Evolutionary conservation across 2,329 filamentous ascomycete genomes (phyloP), one percentile per base, ranked within the genome.

Genomic region (Alternaria arborescens): DNA sequence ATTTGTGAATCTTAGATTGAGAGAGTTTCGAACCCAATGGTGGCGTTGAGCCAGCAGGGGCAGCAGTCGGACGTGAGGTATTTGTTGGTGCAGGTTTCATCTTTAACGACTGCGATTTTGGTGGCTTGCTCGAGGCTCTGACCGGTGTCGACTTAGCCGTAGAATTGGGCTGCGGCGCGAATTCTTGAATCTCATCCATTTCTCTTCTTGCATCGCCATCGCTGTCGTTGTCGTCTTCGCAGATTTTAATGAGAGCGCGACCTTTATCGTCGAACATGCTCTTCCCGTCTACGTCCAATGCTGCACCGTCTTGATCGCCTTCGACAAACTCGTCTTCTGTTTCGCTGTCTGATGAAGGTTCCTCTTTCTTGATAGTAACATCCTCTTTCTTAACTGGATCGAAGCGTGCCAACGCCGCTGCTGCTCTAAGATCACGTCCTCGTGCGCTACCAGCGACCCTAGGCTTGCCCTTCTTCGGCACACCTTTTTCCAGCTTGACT

Each of bases 321-420:
- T 80, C 57, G 64, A 81, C 62, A 58, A 74, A 61, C 1, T 79
- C 78, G 32, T 75, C 70, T 12, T 78, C 76, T 0, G 76, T 77
- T 24, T 77, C 77, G 36, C 74, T 77, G 24, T 76, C 77, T 3
- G 71, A 76, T 1, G 55, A 59, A 4, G 36, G 44, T 12, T 72
- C 67, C 32, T 81, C 79, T 18, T 81, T 77, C 40, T 80, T 77
- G 18, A 79, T 61, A 0, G 38, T 41, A 3, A 59, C 66, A 46
- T 85, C 79, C 55, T 85, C 79, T 58, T 80, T 78, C 78, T 82
- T 81, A 8, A 72, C 71, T 4, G 77, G 77, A 12, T 87, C 90
- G 59, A 94, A 92, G 12, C 92, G 83, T 14, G 90, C 91, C 67
- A 94, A 76, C 1, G 92, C 92, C 2, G 92, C 92, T 6, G 91